phyloP scores from a whole-genome alignment of 805 yeast genomes.

The Monosporozyma solicola region DNA sequence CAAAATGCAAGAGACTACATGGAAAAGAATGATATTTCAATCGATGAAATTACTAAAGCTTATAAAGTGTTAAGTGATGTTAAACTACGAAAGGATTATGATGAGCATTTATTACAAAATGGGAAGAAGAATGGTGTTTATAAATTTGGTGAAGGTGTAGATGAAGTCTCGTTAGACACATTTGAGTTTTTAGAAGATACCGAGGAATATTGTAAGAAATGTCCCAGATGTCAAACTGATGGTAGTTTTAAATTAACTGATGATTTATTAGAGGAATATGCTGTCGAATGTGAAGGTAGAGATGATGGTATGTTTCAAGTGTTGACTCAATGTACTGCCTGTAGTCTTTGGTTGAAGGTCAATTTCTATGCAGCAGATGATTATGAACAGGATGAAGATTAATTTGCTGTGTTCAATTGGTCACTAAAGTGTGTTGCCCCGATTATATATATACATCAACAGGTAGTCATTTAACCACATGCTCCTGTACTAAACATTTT shows the following conservation, averaged over 20 bases:
- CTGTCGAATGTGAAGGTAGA: slow-evolving; percentile 29
- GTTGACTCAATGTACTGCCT: slow-evolving; percentile 69
- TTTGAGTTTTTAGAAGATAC: slow-evolving; percentile 36
- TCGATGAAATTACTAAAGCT: slow-evolving; percentile 52
- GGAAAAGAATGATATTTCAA: neutral
- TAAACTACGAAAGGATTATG: slow-evolving; percentile 40
- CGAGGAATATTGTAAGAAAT: slow-evolving; percentile 34
- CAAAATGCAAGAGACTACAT: neutral
- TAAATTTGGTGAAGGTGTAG: slow-evolving; percentile 58
- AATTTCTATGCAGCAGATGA: slow-evolving; percentile 39
- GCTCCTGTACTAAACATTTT: too few species aligned
- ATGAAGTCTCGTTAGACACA: slow-evolving; percentile 54
- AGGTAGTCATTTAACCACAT: too few species aligned
- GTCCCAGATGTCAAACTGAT: slow-evolving; percentile 55
- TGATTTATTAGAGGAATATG: slow-evolving; percentile 46
- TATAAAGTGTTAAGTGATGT: slow-evolving; percentile 45
- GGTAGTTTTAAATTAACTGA: slow-evolving; percentile 56
- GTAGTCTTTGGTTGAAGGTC: slow-evolving; percentile 82
- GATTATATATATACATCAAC: neutral
- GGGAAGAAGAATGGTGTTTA: slow-evolving; percentile 29
- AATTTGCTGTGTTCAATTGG: neutral
- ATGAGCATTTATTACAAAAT: slow-evolving; percentile 33
- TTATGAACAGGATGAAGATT: slow-evolving; percentile 3
- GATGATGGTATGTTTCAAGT: slow-evolving; percentile 47
- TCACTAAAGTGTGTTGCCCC: neutral